phyloP scores from a whole-genome alignment of 805 yeast genomes.

The Sungouiozyma intestinalis region DNA sequence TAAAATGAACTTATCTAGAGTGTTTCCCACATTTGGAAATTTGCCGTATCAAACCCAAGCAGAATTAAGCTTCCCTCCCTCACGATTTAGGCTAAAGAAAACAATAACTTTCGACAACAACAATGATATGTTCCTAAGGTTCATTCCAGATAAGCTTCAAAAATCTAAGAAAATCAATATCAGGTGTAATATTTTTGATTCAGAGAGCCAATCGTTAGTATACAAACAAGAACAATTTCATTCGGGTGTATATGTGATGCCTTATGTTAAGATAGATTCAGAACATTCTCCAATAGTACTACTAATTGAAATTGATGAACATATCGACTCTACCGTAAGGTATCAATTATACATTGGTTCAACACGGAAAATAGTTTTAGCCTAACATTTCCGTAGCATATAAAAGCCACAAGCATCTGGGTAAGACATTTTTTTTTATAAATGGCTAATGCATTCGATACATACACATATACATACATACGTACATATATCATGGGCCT shows the following conservation, averaged over 20 bases:
- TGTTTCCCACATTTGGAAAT: slow-evolving; percentile 16
- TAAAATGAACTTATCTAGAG: slow-evolving; percentile 5
- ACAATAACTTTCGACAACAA: slow-evolving; percentile 1
- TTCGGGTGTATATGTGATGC: slow-evolving; percentile 10
- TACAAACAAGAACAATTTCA: slow-evolving; percentile 7
- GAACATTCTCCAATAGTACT: slow-evolving; percentile 6
- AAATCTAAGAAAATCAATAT: neutral
- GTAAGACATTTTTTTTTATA: no score
- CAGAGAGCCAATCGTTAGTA: slow-evolving; percentile 8
- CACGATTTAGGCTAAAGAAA: slow-evolving; percentile 7
- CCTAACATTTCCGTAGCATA: no score
- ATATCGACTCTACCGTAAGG: neutral
- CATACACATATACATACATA: neutral
- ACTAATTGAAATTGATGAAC: slow-evolving; percentile 13
- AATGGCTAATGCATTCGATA: neutral
- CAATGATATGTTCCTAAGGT: slow-evolving; percentile 13
- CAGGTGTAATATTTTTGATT: slow-evolving; percentile 17
- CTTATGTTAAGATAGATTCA: slow-evolving; percentile 6
- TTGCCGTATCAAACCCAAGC: slow-evolving; percentile 11
- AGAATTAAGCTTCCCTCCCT: slow-evolving; percentile 6
- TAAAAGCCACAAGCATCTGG: no score
- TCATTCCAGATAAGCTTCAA: slow-evolving; percentile 7
- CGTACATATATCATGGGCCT: neutral
- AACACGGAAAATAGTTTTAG: slow-evolving; percentile 4
- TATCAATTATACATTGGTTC: slow-evolving; percentile 7